Conservation (phyloP, 331 rosid species). For the Erythrophleum ivorense region DNA sequence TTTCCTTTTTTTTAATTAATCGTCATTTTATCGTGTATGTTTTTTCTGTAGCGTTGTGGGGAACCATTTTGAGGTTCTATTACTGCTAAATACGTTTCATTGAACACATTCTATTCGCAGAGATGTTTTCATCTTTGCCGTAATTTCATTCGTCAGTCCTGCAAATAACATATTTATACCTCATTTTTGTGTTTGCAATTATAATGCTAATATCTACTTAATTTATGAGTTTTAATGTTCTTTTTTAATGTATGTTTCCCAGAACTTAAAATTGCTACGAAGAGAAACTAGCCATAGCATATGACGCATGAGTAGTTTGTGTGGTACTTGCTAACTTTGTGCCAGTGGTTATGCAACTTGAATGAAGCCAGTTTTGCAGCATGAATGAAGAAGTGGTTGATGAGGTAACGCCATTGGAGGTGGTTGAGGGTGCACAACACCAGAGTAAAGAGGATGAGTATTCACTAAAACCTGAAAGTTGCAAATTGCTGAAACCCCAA, state of each 20-base stretch:
- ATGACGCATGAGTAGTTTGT: conserved; percentile 17
- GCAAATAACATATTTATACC: not conserved
- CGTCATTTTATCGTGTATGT: not conserved
- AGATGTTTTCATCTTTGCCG: not conserved
- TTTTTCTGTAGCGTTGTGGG: not conserved
- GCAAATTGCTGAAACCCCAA: conserved; percentile 49
- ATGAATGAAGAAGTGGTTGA: conserved; percentile 76
- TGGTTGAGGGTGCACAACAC: conserved; percentile 54
- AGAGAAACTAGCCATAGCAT: not conserved
- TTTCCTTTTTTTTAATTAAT: not conserved
- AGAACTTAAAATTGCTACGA: conserved; percentile 35
- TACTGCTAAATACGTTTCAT: not conserved
- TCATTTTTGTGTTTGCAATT: not conserved
- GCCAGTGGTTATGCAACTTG: conserved; percentile 43
- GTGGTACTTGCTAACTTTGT: conserved; percentile 39
- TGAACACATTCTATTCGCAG: not conserved
- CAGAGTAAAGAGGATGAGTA: conserved; percentile 61
- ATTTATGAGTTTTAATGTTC: not conserved
- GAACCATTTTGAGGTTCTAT: not conserved
- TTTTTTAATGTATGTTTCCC: conserved; percentile 20
- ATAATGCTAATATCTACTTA: not conserved
- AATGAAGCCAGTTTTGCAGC: conserved; percentile 42
- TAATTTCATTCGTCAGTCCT: not conserved
- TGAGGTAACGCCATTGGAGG: conserved; percentile 51
- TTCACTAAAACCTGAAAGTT: conserved; percentile 44